phyloP scores from a whole-genome alignment of 352 stramenopile species.

The Nothophytophthora sp. region DNA sequence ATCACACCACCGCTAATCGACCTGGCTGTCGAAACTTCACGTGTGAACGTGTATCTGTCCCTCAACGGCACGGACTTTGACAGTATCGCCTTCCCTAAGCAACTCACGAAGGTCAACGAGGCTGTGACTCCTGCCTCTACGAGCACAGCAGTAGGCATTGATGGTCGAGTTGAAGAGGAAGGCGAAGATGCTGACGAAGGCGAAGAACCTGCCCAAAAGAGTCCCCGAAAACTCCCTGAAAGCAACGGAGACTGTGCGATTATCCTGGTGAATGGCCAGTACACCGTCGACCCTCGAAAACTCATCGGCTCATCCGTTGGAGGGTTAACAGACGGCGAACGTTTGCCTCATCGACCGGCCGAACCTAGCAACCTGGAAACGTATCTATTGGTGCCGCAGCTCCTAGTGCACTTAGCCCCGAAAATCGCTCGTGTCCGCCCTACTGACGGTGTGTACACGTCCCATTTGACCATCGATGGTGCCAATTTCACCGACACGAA shows the following conservation, averaged over 20 bases:
- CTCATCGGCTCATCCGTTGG: slow-evolving; percentile 4
- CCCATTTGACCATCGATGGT: slow-evolving; percentile 51
- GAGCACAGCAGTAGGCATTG: background rate
- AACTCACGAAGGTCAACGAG: slow-evolving; percentile 20
- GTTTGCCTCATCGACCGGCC: background rate
- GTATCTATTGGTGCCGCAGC: slow-evolving; percentile 28
- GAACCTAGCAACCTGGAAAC: slow-evolving; percentile 1
- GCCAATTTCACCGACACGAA: slow-evolving; percentile 55
- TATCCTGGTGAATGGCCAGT: slow-evolving; percentile 16
- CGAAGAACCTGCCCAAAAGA: slow-evolving; percentile 5
- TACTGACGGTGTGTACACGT: slow-evolving; percentile 67
- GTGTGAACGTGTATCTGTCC: slow-evolving; percentile 46
- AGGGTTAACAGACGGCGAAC: background rate
- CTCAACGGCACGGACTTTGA: slow-evolving; percentile 67
- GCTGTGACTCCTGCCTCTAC: background rate
- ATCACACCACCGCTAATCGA: slow-evolving; percentile 35
- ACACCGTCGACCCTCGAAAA: slow-evolving; percentile 23
- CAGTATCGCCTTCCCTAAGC: slow-evolving; percentile 49
- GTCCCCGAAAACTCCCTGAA: slow-evolving; percentile 1
- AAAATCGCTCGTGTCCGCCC: slow-evolving; percentile 43
- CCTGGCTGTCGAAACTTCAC: slow-evolving; percentile 13
- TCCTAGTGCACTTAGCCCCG: slow-evolving; percentile 51
- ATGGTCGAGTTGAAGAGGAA: slow-evolving; percentile 17
- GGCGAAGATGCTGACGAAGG: background rate
- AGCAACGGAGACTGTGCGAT: slow-evolving; percentile 4